These are phyloP conservation scores for Phyllachora maydis DNA, from an alignment of 2,329 filamentous ascomycete genomes.

Conservation along the genomic window DNA sequence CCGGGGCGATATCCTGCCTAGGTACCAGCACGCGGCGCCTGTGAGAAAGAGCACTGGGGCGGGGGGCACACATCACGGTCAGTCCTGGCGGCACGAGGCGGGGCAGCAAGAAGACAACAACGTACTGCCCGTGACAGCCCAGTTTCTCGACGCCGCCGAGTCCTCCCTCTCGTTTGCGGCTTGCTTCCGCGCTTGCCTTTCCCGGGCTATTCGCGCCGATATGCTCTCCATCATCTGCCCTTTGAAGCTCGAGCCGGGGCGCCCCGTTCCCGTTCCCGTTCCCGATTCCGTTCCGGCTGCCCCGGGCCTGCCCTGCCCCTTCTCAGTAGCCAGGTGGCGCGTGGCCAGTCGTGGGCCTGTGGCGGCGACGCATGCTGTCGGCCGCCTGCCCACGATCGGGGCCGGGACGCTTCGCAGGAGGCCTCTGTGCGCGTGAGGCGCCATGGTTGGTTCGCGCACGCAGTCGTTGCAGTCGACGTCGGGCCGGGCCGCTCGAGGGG, in stretches of 20 bases:
- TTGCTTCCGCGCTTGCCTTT: conserved; percentile 23
- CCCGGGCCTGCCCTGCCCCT: conserved; percentile 1
- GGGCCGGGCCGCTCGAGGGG: too few relatives aligned
- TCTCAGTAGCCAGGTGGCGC: conserved; percentile 4
- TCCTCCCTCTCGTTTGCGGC: conserved; percentile 18
- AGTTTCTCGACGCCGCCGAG: conserved; percentile 16
- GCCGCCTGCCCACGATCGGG: too few relatives aligned
- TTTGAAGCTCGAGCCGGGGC: conserved; percentile 16
- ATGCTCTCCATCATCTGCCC: conserved; percentile 34
- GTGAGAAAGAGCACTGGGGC: conserved; percentile 27
- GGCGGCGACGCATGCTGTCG: too few relatives aligned
- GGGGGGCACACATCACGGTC: not conserved
- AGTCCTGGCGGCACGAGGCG: not conserved
- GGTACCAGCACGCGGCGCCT: conserved; percentile 31
- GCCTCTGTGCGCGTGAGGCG: too few relatives aligned
- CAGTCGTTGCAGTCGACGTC: too few relatives aligned
- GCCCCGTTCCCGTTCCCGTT: too few relatives aligned
- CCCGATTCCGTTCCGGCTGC: too few relatives aligned
- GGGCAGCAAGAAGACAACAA: conserved; percentile 2
- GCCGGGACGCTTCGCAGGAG: too few relatives aligned
- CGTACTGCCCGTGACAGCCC: conserved; percentile 25
- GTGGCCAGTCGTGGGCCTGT: too few relatives aligned
- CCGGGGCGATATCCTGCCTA: conserved; percentile 33
- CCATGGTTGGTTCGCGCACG: too few relatives aligned
- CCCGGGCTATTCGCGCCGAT: conserved; percentile 22